These are phyloP conservation scores for Atkinsonella hypoxylon DNA, from an alignment of 2,329 filamentous ascomycete genomes.

Conservation along the genomic window DNA sequence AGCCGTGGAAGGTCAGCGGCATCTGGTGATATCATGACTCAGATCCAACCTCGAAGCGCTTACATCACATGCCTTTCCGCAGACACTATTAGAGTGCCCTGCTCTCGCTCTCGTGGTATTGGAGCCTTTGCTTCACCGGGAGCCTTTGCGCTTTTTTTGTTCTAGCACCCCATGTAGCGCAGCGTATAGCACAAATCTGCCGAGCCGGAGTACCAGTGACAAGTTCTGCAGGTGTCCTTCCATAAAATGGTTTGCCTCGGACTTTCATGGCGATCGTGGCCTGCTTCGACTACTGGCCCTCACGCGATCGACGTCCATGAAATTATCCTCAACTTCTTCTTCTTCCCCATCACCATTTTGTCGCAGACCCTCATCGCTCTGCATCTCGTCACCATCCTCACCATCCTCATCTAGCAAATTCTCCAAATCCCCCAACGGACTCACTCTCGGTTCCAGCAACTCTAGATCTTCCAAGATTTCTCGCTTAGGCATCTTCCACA, in stretches of 20 bases:
- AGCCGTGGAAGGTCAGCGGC: too few species aligned
- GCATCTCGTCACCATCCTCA: slow-evolving; percentile 23
- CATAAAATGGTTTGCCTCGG: not conserved
- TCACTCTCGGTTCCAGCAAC: slow-evolving; percentile 71
- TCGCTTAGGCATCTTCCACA: slow-evolving; percentile 83
- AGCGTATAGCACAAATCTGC: not conserved
- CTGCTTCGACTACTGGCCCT: slow-evolving; percentile 14
- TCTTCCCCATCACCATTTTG: slow-evolving; percentile 12
- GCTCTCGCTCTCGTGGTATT: not conserved
- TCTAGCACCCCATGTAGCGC: not conserved
- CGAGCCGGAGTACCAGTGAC: not conserved
- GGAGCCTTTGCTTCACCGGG: not conserved
- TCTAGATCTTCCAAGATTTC: slow-evolving; percentile 82
- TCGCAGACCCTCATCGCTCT: slow-evolving; percentile 11
- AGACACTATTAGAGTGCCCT: not conserved
- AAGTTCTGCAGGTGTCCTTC: not conserved
- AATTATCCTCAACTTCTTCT: slow-evolving; percentile 16
- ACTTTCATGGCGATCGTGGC: slow-evolving; percentile 11
- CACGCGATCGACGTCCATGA: slow-evolving; percentile 27
- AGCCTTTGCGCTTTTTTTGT: not conserved
- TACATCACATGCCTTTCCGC: too few species aligned
- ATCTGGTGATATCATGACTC: too few species aligned
- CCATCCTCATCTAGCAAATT: slow-evolving; percentile 53
- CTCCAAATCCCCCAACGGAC: slow-evolving; percentile 70
- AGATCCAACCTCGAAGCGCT: too few species aligned